Evolutionary conservation across 495 filamentous ascomycete species (phyloP).

Genomic region (Alectoria sarmentosa): DNA sequence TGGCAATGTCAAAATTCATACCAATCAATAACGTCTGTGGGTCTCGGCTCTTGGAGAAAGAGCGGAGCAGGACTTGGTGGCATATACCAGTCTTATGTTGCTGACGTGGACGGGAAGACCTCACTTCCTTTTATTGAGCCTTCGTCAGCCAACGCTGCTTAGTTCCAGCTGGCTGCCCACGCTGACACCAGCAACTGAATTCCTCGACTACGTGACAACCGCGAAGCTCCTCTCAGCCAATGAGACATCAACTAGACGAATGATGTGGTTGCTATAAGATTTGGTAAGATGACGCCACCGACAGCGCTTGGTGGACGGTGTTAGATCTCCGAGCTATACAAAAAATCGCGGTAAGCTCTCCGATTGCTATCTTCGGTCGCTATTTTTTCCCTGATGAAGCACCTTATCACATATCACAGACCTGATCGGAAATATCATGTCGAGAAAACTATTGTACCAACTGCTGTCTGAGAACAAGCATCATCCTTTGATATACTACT

Average conservation of each 20-base stretch:
- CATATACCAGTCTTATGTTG: background rate
- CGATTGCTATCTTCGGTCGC: background rate
- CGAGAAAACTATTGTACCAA: constrained; percentile 43
- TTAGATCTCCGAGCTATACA: background rate
- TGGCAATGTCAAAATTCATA: background rate
- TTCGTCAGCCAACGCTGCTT: background rate
- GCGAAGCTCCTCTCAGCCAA: background rate
- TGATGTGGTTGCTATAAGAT: background rate
- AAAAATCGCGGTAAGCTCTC: background rate
- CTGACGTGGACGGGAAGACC: background rate
- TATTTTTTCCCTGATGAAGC: constrained; percentile 40
- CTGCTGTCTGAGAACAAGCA: constrained; percentile 38
- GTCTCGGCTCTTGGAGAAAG: background rate
- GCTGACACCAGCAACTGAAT: background rate
- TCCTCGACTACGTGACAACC: no score
- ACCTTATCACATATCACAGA: constrained; percentile 46
- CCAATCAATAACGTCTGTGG: background rate
- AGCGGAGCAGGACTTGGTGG: background rate
- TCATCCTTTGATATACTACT: background rate
- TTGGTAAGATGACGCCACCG: background rate
- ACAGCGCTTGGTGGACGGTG: background rate
- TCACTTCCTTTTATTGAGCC: background rate
- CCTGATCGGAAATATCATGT: constrained; percentile 48
- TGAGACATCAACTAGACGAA: background rate
- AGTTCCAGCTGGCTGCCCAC: background rate